Base-by-base conservation (phyloP, 148 eudicot genomes). In the Cornus florida region DNA sequence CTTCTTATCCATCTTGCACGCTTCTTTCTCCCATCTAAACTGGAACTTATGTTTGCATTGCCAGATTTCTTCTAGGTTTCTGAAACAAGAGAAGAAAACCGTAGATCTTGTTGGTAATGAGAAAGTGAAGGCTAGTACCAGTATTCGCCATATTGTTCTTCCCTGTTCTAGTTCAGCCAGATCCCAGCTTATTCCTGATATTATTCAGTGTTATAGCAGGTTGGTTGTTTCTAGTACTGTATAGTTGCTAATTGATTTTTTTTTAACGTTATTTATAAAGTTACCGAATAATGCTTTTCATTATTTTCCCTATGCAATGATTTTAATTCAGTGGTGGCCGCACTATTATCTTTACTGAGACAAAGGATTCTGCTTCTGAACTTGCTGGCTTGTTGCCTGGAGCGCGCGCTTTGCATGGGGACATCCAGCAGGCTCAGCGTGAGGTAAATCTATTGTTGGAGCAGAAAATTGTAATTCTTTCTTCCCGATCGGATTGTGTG, bases 41-140 rank as follows among this genome's bases (percentile, higher is more conserved):
- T 53, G 59, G 19, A 53, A 16, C 57, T 0, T 16, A 9, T 43
- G 17, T 53, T 53, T 53, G 4, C 19, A 16, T 79, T 77, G 24
- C 69, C 81, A 83, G 99, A 87, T 93, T 76, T 76, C 97, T 59
- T 46, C 91, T 20, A 90, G 76, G 88, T 96, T 96, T 90, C 88
- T 93, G 53, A 96, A 93, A 81, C 28, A 83, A 13, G 87, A 88
- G 66, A 96, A 88, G 88, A 89, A 83, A 82, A 93, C 95, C 56
- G 97, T 91, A 24, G 99, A 96, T 86, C 98, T 96, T 78, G 97
- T 96, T 65, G 93, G 99, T 70, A 89, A 92, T 85, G 98, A 96
- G 86, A 91, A 88, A 82, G 93, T 96, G 98, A 96, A 96, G 86
- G 99, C 99, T 62, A 93, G 98, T 82, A 89, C 83, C 75, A 91